A percentile compares a stretch with the other conserved stretches of the same genome.
Evolutionary conservation across 2,329 filamentous ascomycete species (phyloP).

Genomic region (Beauveria pseudobassiana): DNA sequence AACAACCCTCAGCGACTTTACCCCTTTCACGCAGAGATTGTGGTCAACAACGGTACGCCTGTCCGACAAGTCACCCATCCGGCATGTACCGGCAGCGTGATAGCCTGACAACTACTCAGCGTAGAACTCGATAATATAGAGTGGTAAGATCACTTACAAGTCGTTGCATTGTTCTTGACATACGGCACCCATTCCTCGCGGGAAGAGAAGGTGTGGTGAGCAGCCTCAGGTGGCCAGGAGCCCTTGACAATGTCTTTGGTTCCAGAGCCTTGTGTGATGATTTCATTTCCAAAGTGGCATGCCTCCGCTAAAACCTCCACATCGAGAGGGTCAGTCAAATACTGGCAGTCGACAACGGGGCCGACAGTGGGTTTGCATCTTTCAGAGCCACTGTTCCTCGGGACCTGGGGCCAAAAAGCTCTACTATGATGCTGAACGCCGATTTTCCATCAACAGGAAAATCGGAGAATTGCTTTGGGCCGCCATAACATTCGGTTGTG

Average conservation of each 20-base stretch:
- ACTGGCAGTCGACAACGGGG: constrained; percentile 52
- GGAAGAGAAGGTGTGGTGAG: constrained; percentile 44
- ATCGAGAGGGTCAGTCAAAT: constrained; percentile 50
- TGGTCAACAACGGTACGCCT: constrained; percentile 43
- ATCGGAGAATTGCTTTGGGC: constrained; percentile 48
- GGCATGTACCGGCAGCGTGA: constrained; percentile 49
- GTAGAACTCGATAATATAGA: background rate
- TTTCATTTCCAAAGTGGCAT: constrained; percentile 51
- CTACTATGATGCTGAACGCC: constrained; percentile 50
- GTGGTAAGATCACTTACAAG: constrained; percentile 34
- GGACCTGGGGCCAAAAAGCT: constrained; percentile 51
- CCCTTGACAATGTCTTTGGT: constrained; percentile 54
- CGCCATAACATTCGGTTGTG: constrained; percentile 54
- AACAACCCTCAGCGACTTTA: constrained; percentile 44
- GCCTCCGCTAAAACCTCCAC: constrained; percentile 52
- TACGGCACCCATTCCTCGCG: constrained; percentile 52
- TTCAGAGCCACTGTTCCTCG: constrained; percentile 47
- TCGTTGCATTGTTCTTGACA: constrained; percentile 52
- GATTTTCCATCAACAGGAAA: constrained; percentile 46
- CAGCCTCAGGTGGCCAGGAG: constrained; percentile 46
- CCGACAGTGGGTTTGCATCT: constrained; percentile 38
- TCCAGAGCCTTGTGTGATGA: constrained; percentile 48
- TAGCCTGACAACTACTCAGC: constrained; percentile 31
- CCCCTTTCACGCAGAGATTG: constrained; percentile 44
- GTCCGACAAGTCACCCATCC: constrained; percentile 45